phyloP scores from a whole-genome alignment of 306 rosid genomes.

The Lupinus albus region DNA sequence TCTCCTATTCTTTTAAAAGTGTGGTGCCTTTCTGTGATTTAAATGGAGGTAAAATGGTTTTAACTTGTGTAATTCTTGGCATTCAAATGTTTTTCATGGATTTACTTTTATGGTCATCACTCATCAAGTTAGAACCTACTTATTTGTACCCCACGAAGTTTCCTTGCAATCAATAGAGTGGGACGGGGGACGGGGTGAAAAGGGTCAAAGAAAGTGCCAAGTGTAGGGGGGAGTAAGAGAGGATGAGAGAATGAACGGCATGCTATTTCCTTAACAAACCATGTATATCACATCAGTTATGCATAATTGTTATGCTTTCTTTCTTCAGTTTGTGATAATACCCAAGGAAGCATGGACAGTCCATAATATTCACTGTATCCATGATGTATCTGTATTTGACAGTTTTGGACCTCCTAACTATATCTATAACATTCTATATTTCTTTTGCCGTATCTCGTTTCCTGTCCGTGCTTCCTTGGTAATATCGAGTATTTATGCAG shows the following conservation, averaged over 20 bases:
- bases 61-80: conserved; percentile 11
- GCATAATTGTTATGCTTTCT: background rate
- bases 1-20: conserved; percentile 7
- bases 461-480: background rate
- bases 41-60: conserved; percentile 8
- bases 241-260: conserved; percentile 13
- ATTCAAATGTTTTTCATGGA: conserved; percentile 13
- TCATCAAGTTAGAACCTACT: background rate
- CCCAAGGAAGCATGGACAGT: too few species aligned
- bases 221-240: conserved; percentile 16
- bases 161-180: conserved; percentile 18
- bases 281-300: background rate
- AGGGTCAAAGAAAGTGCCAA: background rate
- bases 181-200: background rate
- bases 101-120: background rate
- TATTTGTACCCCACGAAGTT: conserved; percentile 11
- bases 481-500: background rate
- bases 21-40: background rate
- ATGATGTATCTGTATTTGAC: too few species aligned
- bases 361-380: too few species aligned
- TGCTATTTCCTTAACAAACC: background rate
- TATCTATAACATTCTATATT: too few species aligned
- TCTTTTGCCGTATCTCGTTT: too few species aligned
- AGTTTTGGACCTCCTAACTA: too few species aligned
- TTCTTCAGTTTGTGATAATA: background rate